These are phyloP conservation scores for Phialophora chinensis DNA, from an alignment of 2,329 filamentous ascomycete species.

Conservation along the genomic window DNA sequence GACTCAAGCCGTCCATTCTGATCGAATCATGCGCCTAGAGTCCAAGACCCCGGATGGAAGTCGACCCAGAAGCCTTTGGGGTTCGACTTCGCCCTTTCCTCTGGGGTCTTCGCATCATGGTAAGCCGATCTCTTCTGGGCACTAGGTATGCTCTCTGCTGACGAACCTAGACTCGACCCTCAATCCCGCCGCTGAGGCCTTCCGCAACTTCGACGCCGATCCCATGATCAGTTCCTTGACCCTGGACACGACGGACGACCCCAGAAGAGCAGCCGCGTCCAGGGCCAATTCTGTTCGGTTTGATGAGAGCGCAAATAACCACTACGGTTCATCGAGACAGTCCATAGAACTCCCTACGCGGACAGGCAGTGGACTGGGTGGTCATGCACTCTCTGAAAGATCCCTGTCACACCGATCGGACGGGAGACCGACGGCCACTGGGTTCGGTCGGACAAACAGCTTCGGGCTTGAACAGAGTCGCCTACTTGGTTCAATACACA, in stretches of 20 bases:
- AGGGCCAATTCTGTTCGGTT: conserved; percentile 97
- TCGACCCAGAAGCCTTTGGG: conserved; percentile 83
- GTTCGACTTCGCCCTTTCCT: conserved; percentile 84
- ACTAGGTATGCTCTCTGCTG: conserved; percentile 6
- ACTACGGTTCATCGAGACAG: conserved; percentile 84
- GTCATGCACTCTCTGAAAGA: conserved; percentile 83
- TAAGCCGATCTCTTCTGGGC: conserved; percentile 51
- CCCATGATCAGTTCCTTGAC: conserved; percentile 82
- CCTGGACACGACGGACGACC: conserved; percentile 83
- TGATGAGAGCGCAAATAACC: conserved; percentile 92
- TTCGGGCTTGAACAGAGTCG: conserved; percentile 80
- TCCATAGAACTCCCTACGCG: conserved; percentile 82
- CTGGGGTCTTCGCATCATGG: conserved; percentile 85
- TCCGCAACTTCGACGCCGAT: conserved; percentile 85
- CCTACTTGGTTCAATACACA: conserved; percentile 66
- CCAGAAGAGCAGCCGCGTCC: conserved; percentile 78
- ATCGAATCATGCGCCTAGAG: conserved; percentile 66
- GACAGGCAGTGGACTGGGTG: conserved; percentile 78
- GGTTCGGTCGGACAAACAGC: conserved; percentile 83
- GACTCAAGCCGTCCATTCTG: conserved; percentile 65
- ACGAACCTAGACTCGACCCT: conserved; percentile 71
- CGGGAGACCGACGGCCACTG: conserved; percentile 90
- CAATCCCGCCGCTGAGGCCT: conserved; percentile 80
- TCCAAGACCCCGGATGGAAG: conserved; percentile 68
- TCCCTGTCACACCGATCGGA: conserved; percentile 95